Percentiles rank a stretch among this genome's conserved stretches.
These are phyloP conservation scores for Gracilaria gracilis DNA, from an alignment of 23 red algal genomes.

Conservation along the genomic window DNA sequence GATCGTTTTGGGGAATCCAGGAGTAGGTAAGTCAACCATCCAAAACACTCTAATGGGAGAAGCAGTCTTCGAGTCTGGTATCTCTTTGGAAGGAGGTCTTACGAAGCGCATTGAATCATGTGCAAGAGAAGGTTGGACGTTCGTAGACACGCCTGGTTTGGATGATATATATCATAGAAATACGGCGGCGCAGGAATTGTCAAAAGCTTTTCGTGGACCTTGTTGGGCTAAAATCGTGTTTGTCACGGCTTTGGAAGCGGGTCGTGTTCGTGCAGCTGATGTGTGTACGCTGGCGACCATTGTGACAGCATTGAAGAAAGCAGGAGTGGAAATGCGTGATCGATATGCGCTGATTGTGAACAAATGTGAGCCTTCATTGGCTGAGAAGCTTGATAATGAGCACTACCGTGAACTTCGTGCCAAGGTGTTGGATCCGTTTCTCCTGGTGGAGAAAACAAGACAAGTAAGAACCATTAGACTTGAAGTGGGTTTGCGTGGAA, in stretches of 20 bases:
- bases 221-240: neutral
- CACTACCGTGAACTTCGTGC: neutral
- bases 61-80: conserved; percentile 5
- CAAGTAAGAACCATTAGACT: neutral
- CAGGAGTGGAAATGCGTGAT: neutral
- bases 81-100: neutral
- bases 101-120: neutral
- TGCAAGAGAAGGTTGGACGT: neutral
- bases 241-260: conserved; percentile 16
- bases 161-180: conserved; percentile 20
- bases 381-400: neutral
- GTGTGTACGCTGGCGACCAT: neutral
- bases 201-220: conserved; percentile 17
- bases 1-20: conserved; percentile 8
- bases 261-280: conserved; percentile 18
- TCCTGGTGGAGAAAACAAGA: neutral
- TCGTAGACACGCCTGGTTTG: conserved; percentile 15
- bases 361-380: neutral
- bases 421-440: neutral
- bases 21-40: conserved; percentile 18
- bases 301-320: neutral
- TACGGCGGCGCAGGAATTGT: neutral
- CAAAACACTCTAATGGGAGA: conserved; percentile 4
- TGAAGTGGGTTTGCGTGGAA: neutral
- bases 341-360: neutral